These are phyloP conservation scores for Dictyostelium capitatum DNA, from an alignment of 78 protist species.

Conservation along the genomic window DNA sequence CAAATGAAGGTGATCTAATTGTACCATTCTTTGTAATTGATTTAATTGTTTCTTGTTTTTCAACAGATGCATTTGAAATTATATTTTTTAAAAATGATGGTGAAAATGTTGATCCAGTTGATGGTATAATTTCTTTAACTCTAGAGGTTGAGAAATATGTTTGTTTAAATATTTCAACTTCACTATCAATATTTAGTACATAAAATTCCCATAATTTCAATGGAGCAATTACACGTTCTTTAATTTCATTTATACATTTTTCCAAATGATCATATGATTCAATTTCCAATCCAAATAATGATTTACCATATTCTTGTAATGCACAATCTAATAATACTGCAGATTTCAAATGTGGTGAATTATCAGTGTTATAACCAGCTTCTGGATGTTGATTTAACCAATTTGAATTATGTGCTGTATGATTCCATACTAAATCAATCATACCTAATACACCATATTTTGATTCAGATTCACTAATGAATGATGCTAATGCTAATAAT, in stretches of 20 bases:
- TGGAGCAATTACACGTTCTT: constrained; percentile 17
- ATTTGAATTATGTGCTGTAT: constrained; percentile 88
- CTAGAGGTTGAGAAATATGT: background rate
- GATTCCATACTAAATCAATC: constrained; percentile 95
- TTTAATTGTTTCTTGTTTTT: constrained; percentile 27
- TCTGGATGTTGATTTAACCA: constrained; percentile 97
- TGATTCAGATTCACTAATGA: background rate
- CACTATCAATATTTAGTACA: constrained; percentile 85
- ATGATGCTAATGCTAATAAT: constrained; percentile 16
- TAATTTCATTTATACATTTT: background rate
- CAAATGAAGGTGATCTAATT: constrained; percentile 23
- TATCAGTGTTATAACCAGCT: constrained; percentile 89
- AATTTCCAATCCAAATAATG: constrained; percentile 20
- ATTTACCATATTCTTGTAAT: constrained; percentile 29
- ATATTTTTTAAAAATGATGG: constrained; percentile 48
- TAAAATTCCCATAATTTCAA: constrained; percentile 92
- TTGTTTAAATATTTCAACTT: constrained; percentile 62
- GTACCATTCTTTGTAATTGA: constrained; percentile 43
- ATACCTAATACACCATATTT: constrained; percentile 57
- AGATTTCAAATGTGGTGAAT: constrained; percentile 86
- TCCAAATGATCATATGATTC: background rate
- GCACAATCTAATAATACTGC: constrained; percentile 92
- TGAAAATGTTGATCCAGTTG: constrained; percentile 1
- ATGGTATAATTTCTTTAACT: background rate
- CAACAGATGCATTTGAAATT: constrained; percentile 5